These are phyloP conservation scores for Sclerotiophoma versabilis DNA, from an alignment of 2,329 filamentous ascomycete species.

Conservation along the genomic window DNA sequence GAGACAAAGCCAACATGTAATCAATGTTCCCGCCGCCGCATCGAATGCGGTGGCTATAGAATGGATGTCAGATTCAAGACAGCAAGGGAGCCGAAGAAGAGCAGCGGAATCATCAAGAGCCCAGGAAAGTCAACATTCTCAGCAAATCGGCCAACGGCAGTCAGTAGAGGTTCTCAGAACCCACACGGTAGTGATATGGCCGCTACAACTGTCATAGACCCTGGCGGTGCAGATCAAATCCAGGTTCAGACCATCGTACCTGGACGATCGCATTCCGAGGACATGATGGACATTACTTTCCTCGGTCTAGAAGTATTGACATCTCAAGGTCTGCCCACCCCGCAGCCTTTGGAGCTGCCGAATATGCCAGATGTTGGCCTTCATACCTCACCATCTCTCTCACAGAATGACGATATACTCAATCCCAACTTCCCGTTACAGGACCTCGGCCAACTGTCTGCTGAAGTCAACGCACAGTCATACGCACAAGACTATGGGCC, in stretches of 20 bases:
- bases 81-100: conserved; percentile 19
- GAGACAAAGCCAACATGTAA: conserved; percentile 72
- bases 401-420: conserved; percentile 2
- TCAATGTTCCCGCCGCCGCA: conserved; percentile 69
- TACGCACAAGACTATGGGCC: conserved; percentile 17
- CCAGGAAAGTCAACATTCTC: conserved; percentile 5
- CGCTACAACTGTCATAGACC: not conserved
- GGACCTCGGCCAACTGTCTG: conserved; percentile 9
- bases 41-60: conserved; percentile 72
- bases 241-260: not conserved
- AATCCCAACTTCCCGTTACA: not conserved
- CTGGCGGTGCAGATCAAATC: not conserved
- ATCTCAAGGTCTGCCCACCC: conserved; percentile 10
- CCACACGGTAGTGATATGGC: not conserved
- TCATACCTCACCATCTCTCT: not conserved
- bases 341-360: conserved; percentile 14
- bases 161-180: conserved; percentile 1
- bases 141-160: conserved; percentile 2
- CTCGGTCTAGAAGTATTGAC: conserved; percentile 11
- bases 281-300: conserved; percentile 15
- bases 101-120: conserved; percentile 39
- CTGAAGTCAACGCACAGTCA: conserved; percentile 13
- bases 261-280: conserved; percentile 1
- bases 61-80: conserved; percentile 73
- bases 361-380: conserved; percentile 9